phyloP scores from a whole-genome alignment of 768 basidiomycete species.

The Lentinula edodes region DNA sequence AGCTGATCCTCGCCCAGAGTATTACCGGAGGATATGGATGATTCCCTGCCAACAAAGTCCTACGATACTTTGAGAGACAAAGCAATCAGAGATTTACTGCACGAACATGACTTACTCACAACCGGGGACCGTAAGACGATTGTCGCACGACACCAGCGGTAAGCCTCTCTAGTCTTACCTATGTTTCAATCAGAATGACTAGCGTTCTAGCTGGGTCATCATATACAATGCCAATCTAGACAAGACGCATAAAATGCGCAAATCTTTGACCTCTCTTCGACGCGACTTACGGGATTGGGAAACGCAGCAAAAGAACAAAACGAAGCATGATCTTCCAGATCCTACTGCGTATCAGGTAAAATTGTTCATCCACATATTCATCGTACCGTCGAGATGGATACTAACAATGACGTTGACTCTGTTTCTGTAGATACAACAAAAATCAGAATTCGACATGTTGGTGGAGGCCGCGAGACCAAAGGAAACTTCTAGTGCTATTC shows the following conservation, averaged over 20 bases:
- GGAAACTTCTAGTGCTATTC: slow-evolving; percentile 8
- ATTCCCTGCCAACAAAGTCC: slow-evolving; percentile 56
- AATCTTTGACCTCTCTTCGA: slow-evolving; percentile 39
- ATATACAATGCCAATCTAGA: slow-evolving; percentile 70
- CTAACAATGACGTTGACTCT: neutral
- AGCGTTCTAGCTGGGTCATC: slow-evolving; percentile 55
- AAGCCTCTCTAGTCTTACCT: slow-evolving; percentile 8
- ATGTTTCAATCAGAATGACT: neutral
- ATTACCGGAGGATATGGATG: slow-evolving; percentile 28
- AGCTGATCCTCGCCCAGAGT: slow-evolving; percentile 13
- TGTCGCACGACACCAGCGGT: slow-evolving; percentile 59
- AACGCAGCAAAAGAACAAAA: slow-evolving; percentile 37
- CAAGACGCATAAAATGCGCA: slow-evolving; percentile 38
- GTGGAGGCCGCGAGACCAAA: slow-evolving; percentile 29
- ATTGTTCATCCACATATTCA: neutral
- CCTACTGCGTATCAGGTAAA: slow-evolving; percentile 33
- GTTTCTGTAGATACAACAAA: slow-evolving; percentile 29
- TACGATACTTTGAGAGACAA: slow-evolving; percentile 62
- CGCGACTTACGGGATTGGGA: slow-evolving; percentile 57
- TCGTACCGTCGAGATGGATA: too few species aligned
- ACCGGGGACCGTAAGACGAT: slow-evolving; percentile 47
- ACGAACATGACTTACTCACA: slow-evolving; percentile 42
- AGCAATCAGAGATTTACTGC: slow-evolving; percentile 50
- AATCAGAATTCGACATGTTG: slow-evolving; percentile 32
- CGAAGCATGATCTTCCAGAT: slow-evolving; percentile 34